Base-by-base conservation (phyloP, 805 yeast species). In the Scheffersomyces amazonensis region DNA sequence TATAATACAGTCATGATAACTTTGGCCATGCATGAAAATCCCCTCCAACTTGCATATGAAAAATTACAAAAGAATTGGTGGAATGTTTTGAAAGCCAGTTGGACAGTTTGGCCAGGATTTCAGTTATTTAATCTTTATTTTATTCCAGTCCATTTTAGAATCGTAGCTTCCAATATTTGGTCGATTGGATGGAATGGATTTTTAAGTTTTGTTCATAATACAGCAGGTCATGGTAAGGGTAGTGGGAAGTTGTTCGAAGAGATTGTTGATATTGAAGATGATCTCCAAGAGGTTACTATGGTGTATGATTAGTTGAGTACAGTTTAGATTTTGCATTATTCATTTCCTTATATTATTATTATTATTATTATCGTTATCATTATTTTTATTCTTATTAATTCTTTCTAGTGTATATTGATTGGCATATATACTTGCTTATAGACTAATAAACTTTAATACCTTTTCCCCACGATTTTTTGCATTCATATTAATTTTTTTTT, bases 191-290 rank as follows among this genome's bases (percentile, higher is more conserved):
- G 74, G 74, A 67, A 62, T 44, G 60, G 66, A 31, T 68, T 56
- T 50, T 62, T 68, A 53, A 66, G 72, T 47, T 64, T 54, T 38
- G 57, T 65, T 39, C 88, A 85, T 46, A 69, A 79, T 34, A 63
- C 69, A 12, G 50, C 54, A 42, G 63, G 66, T 8, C 71, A 63
- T 36, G 70, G 66, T 19, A 60, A 62, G 42, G 65, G 64, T 9
- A 57, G 64, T 35, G 68, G 67, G n/a, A 49, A 53, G 35, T 40
- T 44, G 24, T 42, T 67, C 30, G 72, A 66, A 48, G 69, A 64
- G 41, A 47, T 66, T 37, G 63, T 65, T 30, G 71, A 66, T 41
- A 54, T 66, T 23, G 70, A 66, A 43, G 62, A 65, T 25, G 58
- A 57, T n/a, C 57, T 53, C 32, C 54, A 60, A 41, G 65, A 59